Conservation (phyloP, 1,284 basidiomycete genomes). For the Testicularia cyperi region DNA sequence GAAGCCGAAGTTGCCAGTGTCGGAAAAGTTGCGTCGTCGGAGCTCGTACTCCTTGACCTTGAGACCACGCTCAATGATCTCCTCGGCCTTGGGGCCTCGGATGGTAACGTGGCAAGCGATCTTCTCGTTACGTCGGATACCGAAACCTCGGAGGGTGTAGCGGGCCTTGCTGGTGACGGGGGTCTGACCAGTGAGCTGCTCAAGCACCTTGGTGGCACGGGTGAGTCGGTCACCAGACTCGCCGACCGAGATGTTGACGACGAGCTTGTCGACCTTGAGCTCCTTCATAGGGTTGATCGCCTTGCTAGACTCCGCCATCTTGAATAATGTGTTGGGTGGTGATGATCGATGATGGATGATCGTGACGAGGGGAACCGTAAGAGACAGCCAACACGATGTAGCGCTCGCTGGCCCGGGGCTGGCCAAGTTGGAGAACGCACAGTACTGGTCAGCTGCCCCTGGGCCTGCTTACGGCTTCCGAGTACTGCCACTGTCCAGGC, state of each 20-base stretch:
- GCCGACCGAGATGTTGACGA: conserved; percentile 99
- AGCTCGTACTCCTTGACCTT: conserved; percentile 99
- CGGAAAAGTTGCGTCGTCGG: conserved; percentile 81
- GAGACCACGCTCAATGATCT: conserved; percentile 94
- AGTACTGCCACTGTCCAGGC: no score
- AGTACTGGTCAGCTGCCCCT: no score
- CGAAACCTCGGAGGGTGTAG: conserved; percentile 98
- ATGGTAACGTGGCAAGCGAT: conserved; percentile 99
- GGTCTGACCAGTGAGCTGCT: conserved; percentile 98
- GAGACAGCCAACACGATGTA: no score
- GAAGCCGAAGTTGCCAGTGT: conserved; percentile 59
- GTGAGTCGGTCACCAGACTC: conserved; percentile 99
- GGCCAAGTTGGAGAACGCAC: no score
- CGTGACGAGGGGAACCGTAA: conserved; percentile 37
- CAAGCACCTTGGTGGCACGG: conserved; percentile 97
- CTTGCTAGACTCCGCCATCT: conserved; percentile 59
- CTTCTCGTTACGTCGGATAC: conserved; percentile 99
- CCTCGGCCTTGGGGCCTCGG: conserved; percentile 98
- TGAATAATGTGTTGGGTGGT: conserved; percentile 14
- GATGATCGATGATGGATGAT: conserved; percentile 45
- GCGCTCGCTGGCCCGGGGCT: no score
- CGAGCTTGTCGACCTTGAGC: conserved; percentile 96
- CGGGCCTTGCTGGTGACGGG: conserved; percentile 99
- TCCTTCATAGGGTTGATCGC: conserved; percentile 65
- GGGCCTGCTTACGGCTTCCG: no score